Percentiles rank a stretch among this genome's conserved stretches.
Evolutionary conservation across 257 asterid species (phyloP).

Genomic region (Salvia splendens): DNA sequence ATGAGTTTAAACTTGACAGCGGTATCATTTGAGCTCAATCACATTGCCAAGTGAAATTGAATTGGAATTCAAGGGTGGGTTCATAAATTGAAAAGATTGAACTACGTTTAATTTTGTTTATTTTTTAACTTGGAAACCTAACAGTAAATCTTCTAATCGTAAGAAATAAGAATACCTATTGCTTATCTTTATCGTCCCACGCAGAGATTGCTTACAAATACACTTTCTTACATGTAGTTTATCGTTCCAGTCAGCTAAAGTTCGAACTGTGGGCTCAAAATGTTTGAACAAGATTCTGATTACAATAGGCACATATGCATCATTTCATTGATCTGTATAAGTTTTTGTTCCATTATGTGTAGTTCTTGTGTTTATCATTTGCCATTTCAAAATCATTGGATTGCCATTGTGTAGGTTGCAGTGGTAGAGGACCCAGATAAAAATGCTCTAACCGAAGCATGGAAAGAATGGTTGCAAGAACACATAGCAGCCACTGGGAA

Average conservation of each 20-base stretch:
- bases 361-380: background rate
- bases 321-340: background rate
- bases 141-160: background rate
- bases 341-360: background rate
- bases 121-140: background rate
- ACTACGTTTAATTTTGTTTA: background rate
- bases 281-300: background rate
- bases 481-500: conserved; percentile 76
- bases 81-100: background rate
- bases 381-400: conserved; percentile 17
- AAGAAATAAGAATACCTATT: background rate
- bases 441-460: conserved; percentile 67
- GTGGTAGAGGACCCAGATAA: conserved; percentile 72
- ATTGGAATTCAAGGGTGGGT: background rate
- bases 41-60: background rate
- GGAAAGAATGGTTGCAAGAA: conserved; percentile 98
- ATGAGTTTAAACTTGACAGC: background rate
- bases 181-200: background rate
- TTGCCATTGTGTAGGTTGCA: conserved; percentile 50
- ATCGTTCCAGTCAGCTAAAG: background rate
- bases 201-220: background rate
- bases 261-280: background rate
- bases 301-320: background rate
- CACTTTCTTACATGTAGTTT: background rate
- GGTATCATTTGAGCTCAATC: background rate